These are phyloP conservation scores for Cytospora leucostoma DNA, from an alignment of 2,329 filamentous ascomycete genomes.

Conservation along the genomic window DNA sequence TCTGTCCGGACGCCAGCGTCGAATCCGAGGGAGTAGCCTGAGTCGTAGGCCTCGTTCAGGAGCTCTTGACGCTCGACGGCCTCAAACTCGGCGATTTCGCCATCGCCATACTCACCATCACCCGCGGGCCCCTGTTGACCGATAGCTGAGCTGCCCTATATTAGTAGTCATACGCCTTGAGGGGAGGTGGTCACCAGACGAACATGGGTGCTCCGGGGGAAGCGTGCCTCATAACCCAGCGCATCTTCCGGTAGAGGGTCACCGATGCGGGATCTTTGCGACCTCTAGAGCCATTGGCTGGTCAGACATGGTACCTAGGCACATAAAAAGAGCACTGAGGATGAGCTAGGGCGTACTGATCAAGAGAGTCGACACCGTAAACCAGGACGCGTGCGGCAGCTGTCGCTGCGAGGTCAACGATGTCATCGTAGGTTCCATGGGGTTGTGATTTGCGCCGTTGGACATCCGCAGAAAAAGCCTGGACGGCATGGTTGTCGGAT, in stretches of 20 bases:
- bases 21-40: slow-evolving; percentile 2
- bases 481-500: background rate
- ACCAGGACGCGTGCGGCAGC: slow-evolving; percentile 3
- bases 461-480: slow-evolving; percentile 5
- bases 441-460: slow-evolving; percentile 6
- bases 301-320: background rate
- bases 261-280: background rate
- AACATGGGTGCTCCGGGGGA: background rate
- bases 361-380: background rate
- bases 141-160: background rate
- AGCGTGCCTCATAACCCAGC: background rate
- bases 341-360: background rate
- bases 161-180: background rate
- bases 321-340: background rate
- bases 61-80: background rate
- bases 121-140: background rate
- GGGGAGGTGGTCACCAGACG: background rate
- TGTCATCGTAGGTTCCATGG: slow-evolving; percentile 2
- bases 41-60: slow-evolving; percentile 12
- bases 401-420: slow-evolving; percentile 14
- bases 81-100: background rate
- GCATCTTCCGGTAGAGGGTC: slow-evolving; percentile 9
- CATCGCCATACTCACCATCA: background rate
- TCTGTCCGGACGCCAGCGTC: slow-evolving; percentile 7
- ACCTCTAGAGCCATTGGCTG: background rate